Evolutionary conservation across 345 rosid species (phyloP), one percentile per base, ranked within the genome.

Genomic region (Eucalyptus curtisii): DNA sequence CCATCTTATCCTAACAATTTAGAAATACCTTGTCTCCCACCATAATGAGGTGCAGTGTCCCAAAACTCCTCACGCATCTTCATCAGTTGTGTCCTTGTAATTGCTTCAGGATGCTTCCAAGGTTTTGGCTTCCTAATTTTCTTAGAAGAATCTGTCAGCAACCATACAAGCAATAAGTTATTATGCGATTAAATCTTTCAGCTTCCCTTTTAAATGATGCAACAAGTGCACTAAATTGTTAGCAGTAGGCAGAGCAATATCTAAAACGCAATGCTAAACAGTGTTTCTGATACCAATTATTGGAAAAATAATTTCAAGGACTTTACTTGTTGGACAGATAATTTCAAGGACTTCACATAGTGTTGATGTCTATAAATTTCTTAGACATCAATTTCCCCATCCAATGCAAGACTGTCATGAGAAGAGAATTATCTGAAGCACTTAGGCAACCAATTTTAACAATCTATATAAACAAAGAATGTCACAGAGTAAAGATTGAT

Each of bases 11-110:
- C 16, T 44, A 53, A 40, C 30, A 59, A n/a, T 14, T 87, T 44
- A 87, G 52, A 79, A 52, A 20, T 92, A 94, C 98, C 97, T 95
- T 91, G 95, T 52, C 89, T 90, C 86, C 98, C 97, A 91, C 97
- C 97, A 93, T 94, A 97, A 88, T 96, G 97, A 85, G 98, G 96
- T 90, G 97, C 95, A 40, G 97, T 96, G 87, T 95, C 98, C 98
- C 97, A 96, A 89, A 95, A 96, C 86, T 96, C 97, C 48, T 96
- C 98, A 57, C 97, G 95, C 96, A 96, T 88, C 87, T 92, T 93
- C 86, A 31, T 76, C 57, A 96, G 96, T 88, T 95, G 95, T 45
- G 93, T 76, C 91, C 87, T 93, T 19, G 98, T 96, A 86, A 96
- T 93, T n/a, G 95, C 95, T 88, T 91, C 90, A 82, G 96, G 87